phyloP scores from a whole-genome alignment of 169 alveolate genomes.

The Cyclospora cayetanensis region DNA sequence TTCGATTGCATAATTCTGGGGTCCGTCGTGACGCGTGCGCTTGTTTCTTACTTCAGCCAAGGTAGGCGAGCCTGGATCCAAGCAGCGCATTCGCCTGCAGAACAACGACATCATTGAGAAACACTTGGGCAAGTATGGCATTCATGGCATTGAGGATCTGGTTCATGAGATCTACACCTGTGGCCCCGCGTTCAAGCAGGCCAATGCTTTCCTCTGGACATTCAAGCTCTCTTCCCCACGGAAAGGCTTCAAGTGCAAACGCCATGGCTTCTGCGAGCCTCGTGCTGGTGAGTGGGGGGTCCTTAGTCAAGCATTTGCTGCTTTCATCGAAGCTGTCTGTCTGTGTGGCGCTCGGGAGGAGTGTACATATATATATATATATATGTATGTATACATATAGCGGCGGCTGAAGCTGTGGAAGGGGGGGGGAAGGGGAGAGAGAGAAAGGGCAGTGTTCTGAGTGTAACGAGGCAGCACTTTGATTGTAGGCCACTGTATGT shows the following conservation, averaged over 20 bases:
- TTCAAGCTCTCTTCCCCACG: constrained; percentile 98
- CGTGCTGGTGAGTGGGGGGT: constrained; percentile 98
- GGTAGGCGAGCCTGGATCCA: constrained; percentile 87
- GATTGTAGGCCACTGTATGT: no score
- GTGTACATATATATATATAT: no score
- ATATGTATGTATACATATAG: no score
- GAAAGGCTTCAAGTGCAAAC: constrained; percentile 98
- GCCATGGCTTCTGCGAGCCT: constrained; percentile 96
- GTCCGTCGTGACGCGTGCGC: not conserved
- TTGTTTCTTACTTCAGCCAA: constrained; percentile 66
- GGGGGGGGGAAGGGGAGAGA: no score
- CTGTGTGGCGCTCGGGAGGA: no score
- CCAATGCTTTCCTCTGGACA: constrained; percentile 98
- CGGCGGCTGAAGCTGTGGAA: no score
- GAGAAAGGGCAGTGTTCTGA: no score
- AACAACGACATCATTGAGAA: constrained; percentile 90
- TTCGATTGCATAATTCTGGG: no score
- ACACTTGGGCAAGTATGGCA: constrained; percentile 85
- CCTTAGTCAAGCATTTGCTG: no score
- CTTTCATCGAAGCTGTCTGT: no score
- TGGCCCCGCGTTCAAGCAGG: constrained; percentile 99
- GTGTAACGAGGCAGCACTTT: no score
- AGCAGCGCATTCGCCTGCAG: constrained; percentile 92
- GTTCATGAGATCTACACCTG: constrained; percentile 97
- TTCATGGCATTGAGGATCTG: constrained; percentile 95